phyloP scores from a whole-genome alignment of 176 grass and related monocot species.

The Raddia distichophylla region DNA sequence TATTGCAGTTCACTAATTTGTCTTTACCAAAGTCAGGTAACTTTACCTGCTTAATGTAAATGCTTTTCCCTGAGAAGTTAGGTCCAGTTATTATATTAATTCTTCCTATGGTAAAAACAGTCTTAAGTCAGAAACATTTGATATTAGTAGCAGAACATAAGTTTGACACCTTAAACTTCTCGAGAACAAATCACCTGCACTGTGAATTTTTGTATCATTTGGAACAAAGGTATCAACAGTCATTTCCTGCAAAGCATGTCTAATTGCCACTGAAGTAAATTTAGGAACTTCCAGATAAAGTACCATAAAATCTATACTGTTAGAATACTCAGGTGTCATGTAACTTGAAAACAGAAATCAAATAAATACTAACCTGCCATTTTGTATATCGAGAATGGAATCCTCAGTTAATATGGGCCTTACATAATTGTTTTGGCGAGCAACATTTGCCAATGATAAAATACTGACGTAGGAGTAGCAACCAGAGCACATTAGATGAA shows the following conservation, averaged over 20 bases:
- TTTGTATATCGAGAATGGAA: conserved; percentile 80
- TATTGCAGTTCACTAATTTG: conserved; percentile 1
- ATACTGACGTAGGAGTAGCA: conserved; percentile 57
- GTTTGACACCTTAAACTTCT: conserved; percentile 9
- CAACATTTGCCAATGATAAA: conserved; percentile 85
- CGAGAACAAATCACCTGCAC: conserved; percentile 53
- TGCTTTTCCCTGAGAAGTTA: conserved; percentile 98
- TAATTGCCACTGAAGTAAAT: conserved; percentile 45
- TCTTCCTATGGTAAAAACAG: conserved; percentile 66
- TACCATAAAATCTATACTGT: conserved; percentile 12
- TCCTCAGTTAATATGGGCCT: conserved; percentile 87
- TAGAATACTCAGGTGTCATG: conserved; percentile 1
- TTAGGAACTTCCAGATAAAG: conserved; percentile 20
- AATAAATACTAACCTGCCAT: conserved; percentile 79
- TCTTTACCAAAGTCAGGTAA: conserved; percentile 27
- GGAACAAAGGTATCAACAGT: conserved; percentile 94
- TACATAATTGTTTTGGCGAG: conserved; percentile 84
- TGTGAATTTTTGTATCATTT: conserved; percentile 79
- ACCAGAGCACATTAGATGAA: conserved; percentile 21
- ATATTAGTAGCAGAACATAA: conserved; percentile 11
- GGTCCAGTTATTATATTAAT: conserved; percentile 96
- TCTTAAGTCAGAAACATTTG: neutral
- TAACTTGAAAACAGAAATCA: conserved; percentile 14
- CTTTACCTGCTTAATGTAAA: conserved; percentile 95
- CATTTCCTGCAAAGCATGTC: conserved; percentile 99